Conservation (phyloP, 139 green algal species). For the Monoraphidium neglectum region DNA sequence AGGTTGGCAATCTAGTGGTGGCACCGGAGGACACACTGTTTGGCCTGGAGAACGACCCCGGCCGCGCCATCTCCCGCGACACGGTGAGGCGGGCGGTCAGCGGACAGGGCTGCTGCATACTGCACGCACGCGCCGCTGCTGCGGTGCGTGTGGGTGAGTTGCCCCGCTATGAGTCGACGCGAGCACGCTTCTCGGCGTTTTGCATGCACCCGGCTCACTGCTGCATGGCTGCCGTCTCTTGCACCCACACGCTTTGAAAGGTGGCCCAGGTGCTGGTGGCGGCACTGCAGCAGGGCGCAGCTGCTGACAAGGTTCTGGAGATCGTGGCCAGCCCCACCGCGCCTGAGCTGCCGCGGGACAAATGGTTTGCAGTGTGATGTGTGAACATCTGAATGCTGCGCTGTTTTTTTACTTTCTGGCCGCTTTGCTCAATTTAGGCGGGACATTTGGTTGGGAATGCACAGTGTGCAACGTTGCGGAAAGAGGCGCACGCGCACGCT, state of each 20-base stretch:
- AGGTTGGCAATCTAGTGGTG: slow-evolving; percentile 53
- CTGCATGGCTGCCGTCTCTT: background rate
- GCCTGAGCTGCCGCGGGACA: slow-evolving; percentile 9
- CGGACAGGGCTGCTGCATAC: background rate
- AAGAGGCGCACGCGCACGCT: too few relatives aligned
- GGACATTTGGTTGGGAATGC: too few relatives aligned
- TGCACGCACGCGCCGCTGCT: background rate
- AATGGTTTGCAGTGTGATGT: slow-evolving; percentile 38
- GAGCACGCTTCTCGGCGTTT: background rate
- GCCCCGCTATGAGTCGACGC: too few relatives aligned
- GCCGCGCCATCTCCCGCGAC: slow-evolving; percentile 50
- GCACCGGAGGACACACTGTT: slow-evolving; percentile 59
- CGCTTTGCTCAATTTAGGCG: too few relatives aligned
- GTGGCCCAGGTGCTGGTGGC: slow-evolving; percentile 63
- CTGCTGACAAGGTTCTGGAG: slow-evolving; percentile 64
- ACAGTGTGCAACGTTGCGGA: too few relatives aligned
- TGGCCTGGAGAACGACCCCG: slow-evolving; percentile 47
- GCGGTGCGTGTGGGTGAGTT: background rate
- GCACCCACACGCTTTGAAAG: slow-evolving; percentile 11
- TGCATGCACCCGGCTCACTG: background rate
- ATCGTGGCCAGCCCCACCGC: slow-evolving; percentile 42
- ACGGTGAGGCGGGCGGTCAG: slow-evolving; percentile 34
- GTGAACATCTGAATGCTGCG: too few relatives aligned
- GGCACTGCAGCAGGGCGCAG: slow-evolving; percentile 48
- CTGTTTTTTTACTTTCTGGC: too few relatives aligned